Evolutionary conservation across 257 asterid species (phyloP).

Genomic region (Datura wrightii): DNA sequence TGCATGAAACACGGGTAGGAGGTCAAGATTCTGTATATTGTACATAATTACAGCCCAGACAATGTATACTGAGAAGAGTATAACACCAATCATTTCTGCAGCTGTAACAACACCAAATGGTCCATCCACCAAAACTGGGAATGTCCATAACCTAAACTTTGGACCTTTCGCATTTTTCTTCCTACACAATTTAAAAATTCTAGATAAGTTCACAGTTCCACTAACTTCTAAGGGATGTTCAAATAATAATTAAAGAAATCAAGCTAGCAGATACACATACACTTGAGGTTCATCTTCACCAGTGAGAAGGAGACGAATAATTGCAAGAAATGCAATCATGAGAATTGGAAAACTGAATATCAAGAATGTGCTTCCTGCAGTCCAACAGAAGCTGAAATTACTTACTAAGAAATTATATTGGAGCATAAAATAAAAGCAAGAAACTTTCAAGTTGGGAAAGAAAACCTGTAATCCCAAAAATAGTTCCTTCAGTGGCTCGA

Average conservation of each 20-base stretch:
- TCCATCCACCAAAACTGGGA: slow-evolving; percentile 80
- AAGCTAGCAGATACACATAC: slow-evolving; percentile 40
- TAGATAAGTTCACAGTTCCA: background rate
- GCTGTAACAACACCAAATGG: slow-evolving; percentile 95
- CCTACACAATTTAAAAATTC: slow-evolving; percentile 40
- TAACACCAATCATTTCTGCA: slow-evolving; percentile 74
- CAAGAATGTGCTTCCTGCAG: slow-evolving; percentile 64
- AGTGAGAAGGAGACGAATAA: slow-evolving; percentile 50
- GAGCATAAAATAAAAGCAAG: background rate
- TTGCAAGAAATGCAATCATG: slow-evolving; percentile 67
- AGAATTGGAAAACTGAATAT: slow-evolving; percentile 72
- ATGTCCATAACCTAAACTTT: slow-evolving; percentile 72
- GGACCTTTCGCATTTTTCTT: slow-evolving; percentile 45
- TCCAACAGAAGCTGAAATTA: background rate
- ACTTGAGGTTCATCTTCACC: slow-evolving; percentile 51
- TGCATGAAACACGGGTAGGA: slow-evolving; percentile 39
- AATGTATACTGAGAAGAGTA: slow-evolving; percentile 52
- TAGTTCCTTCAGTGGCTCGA: slow-evolving; percentile 37
- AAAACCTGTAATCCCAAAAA: slow-evolving; percentile 62
- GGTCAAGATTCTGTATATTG: slow-evolving; percentile 43
- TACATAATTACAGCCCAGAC: slow-evolving; percentile 64
- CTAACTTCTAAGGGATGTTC: background rate
- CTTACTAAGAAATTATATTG: background rate
- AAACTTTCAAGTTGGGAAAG: background rate
- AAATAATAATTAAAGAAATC: background rate